Base-by-base conservation (phyloP, 2,329 filamentous ascomycete species). In the Chrysosporium queenslandicum region DNA sequence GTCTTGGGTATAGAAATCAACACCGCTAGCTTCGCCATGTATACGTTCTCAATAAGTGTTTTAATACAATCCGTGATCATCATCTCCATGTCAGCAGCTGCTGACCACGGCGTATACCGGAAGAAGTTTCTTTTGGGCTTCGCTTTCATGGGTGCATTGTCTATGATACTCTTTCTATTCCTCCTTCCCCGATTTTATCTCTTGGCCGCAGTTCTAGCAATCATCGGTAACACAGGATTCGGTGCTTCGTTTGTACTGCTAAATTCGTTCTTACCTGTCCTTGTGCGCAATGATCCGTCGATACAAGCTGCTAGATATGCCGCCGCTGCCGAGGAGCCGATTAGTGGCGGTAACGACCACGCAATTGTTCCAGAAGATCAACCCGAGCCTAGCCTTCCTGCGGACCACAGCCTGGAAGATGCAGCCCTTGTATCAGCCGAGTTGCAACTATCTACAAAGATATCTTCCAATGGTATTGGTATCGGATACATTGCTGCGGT, bases 41-140 rank as follows among this genome's bases (percentile, higher is more conserved):
- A 97, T 71, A 96, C 89, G 1, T 98, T 98, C 69, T 94, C 89
- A 53, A 75, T 94, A 63, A 94, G 87, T 65, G 92, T 98, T 1
- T 69, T 96, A 18, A 68, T 96, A 9, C 92, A 98, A 67, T 86
- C 90, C 1, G 70, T 97, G 25, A 73, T 97, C 27, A 94, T 98
- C 40, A 88, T 98, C 58, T 94, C 89, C 64, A 95, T 98, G 76
- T 95, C 89, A 63, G 92, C 87, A 52, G 90, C 91, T 6, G 92
- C 92, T 53, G 92, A 98, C 67, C 91, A 97, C 69, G 92, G 92
- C 57, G 85, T 80, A 60, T 92, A 90, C 72, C 83, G 92, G 55
- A 98, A 97, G 75, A 85, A 82, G 50, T 78, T 98, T 18, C 76
- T 98, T 18, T 74, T 97, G 16, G 74, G 71, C n/a, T 97, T 97